These are phyloP conservation scores for Rhynchosporium graminicola DNA, from an alignment of 2,329 filamentous ascomycete genomes.

Conservation along the genomic window DNA sequence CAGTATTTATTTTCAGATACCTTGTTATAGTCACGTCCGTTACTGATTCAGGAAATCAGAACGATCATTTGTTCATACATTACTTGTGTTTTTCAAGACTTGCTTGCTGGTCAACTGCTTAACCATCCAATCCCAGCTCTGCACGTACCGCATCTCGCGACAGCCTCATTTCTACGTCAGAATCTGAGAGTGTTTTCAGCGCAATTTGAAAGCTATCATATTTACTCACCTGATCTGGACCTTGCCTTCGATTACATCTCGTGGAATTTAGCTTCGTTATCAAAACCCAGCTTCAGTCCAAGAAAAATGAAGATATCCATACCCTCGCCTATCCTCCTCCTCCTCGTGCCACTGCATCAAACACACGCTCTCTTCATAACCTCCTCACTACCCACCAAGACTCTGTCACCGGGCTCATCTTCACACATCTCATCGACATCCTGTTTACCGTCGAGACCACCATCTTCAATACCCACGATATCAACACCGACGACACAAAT, in stretches of 20 bases:
- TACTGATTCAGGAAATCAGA: neutral
- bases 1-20: neutral
- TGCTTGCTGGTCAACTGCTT: neutral
- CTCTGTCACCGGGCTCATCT: neutral
- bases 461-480: neutral
- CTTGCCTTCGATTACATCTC: neutral
- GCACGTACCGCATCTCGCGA: slow-evolving; percentile 18
- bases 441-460: neutral
- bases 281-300: neutral
- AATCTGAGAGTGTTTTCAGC: neutral
- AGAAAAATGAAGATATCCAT: neutral
- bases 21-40: neutral
- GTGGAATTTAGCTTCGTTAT: neutral
- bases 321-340: neutral
- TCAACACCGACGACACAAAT: slow-evolving; percentile 8
- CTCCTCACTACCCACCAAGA: neutral
- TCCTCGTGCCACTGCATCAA: neutral
- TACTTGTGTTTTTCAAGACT: neutral
- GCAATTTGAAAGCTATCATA: neutral
- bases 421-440: slow-evolving; percentile 7
- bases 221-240: neutral
- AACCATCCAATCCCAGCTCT: slow-evolving; percentile 13
- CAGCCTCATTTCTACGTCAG: slow-evolving; percentile 6
- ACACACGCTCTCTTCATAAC: slow-evolving; percentile 4
- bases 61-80: neutral